A percentile compares a stretch with the other conserved stretches of the same genome.
These are phyloP conservation scores for Pseudogymnoascus sp. DNA, from an alignment of 2,329 filamentous ascomycete species.

Conservation along the genomic window DNA sequence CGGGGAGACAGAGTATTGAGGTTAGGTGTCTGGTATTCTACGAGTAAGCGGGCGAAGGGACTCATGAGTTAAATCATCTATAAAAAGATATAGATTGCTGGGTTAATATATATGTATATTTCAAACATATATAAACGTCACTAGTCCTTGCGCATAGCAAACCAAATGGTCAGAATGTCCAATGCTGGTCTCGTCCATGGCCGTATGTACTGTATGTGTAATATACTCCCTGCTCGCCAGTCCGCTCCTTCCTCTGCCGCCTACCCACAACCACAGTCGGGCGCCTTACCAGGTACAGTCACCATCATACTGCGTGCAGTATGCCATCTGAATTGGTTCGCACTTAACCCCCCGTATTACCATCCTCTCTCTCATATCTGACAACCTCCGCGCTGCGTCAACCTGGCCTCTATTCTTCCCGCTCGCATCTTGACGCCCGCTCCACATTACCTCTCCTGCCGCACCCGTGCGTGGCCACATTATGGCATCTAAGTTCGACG, in stretches of 20 bases:
- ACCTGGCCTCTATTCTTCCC: slow-evolving; percentile 65
- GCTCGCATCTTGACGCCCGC: slow-evolving; percentile 53
- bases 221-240: not conserved
- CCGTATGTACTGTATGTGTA: not conserved
- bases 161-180: not conserved
- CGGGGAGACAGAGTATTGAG: slow-evolving; percentile 75
- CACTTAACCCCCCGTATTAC: slow-evolving; percentile 57
- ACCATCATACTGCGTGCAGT: slow-evolving; percentile 50
- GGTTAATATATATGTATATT: not conserved
- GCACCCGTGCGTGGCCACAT: slow-evolving; percentile 71
- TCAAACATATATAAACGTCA: not conserved
- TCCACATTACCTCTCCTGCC: slow-evolving; percentile 74
- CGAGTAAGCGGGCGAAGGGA: not conserved
- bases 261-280: not conserved
- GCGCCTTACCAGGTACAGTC: not conserved
- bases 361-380: slow-evolving; percentile 69
- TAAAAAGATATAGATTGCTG: not conserved
- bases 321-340: slow-evolving; percentile 62
- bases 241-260: not conserved
- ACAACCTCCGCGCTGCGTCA: slow-evolving; percentile 58
- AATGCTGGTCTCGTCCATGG: not conserved
- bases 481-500: slow-evolving; percentile 63
- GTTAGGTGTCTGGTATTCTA: slow-evolving; percentile 69
- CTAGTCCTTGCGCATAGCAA: not conserved
- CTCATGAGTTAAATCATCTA: not conserved